A percentile compares a stretch with the other conserved stretches of the same genome.
phyloP scores from a whole-genome alignment of 331 rosid genomes.

The Rhamnella rubrinervis region DNA sequence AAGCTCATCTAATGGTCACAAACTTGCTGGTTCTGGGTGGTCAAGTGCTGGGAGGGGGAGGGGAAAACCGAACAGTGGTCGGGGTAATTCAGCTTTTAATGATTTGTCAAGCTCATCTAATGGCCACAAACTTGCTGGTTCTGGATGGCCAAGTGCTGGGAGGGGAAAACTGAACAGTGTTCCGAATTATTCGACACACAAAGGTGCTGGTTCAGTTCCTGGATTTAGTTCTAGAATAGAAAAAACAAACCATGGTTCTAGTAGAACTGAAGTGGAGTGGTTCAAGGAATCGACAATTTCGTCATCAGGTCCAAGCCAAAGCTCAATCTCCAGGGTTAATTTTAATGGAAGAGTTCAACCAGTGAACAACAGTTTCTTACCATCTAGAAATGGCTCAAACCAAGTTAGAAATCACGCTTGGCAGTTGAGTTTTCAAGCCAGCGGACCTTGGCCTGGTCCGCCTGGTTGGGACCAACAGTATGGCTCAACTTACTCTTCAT shows the following conservation, averaged over 20 bases:
- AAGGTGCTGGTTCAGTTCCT: slow-evolving; percentile 16
- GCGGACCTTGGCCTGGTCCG: no score
- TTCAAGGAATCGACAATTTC: no score
- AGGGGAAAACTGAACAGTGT: not conserved
- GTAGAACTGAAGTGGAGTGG: no score
- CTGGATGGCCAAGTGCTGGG: slow-evolving; percentile 7
- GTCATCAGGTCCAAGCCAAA: no score
- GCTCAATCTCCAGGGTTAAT: no score
- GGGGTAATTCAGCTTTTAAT: not conserved
- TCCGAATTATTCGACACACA: not conserved
- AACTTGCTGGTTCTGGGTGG: slow-evolving; percentile 13
- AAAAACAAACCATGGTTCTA: not conserved
- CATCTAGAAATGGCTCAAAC: no score
- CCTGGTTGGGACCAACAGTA: no score
- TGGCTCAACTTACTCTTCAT: no score
- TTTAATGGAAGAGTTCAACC: no score
- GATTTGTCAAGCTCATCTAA: not conserved
- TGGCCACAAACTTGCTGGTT: slow-evolving; percentile 6
- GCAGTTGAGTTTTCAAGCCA: no score
- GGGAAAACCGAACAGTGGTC: slow-evolving; percentile 9
- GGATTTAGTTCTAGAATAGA: slow-evolving; percentile 39
- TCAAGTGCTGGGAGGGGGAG: slow-evolving; percentile 8
- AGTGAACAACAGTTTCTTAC: no score
- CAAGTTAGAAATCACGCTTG: no score
- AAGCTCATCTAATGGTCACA: slow-evolving; percentile 4